Base-by-base conservation (phyloP, 352 stramenopile species). In the Halophytophthora polymorphica region DNA sequence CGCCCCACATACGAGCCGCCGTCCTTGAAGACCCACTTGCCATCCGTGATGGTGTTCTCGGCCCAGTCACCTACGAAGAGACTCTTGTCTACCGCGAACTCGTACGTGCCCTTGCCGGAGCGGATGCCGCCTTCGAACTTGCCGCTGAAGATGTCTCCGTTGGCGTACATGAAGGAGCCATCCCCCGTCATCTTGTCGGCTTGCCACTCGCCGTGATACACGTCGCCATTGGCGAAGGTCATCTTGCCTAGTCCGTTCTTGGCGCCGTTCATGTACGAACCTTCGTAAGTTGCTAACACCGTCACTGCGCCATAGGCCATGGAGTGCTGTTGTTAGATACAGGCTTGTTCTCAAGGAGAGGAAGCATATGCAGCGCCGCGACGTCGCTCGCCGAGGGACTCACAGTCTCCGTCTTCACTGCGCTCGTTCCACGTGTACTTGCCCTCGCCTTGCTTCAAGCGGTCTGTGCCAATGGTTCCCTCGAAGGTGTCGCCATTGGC, bases 1-100 rank as follows among this genome's bases (percentile, higher is more conserved):
- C 73, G 66, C 1, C 90, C 83, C 28, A 88, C 65, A 64, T 90
- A 92, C 18, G 79, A 86, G 1, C 81, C 86, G 15, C 81, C 86
- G 52, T 93, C 86, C 35, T 96, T 93, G 58, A 96, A 95, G 42
- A 95, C 61, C 90, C 89, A 97, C 58, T 96, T 94, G 44, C 90
- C 90, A 37, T 93, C 81, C 1, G 71, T 90, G 54, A 97, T 93
- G 43, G 66, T 74, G 52, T 94, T 87, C 21, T 94, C 72, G 7
- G 72, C 66, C 89, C 89, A 97, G 50, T 78, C 86, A 15, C 90
- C 89, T 2, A 94, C 77, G 25, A 97, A 73, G 12, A 93, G 61
- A 56, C 77, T 93, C 44, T 85, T 81, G 67, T 96, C 87, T 11
- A 31, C 61, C 1, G 72, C 79, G 41, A 88, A 97, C 54, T 97